Base-by-base conservation (phyloP, 2,329 filamentous ascomycete genomes). In the Corinectria fuckeliana region DNA sequence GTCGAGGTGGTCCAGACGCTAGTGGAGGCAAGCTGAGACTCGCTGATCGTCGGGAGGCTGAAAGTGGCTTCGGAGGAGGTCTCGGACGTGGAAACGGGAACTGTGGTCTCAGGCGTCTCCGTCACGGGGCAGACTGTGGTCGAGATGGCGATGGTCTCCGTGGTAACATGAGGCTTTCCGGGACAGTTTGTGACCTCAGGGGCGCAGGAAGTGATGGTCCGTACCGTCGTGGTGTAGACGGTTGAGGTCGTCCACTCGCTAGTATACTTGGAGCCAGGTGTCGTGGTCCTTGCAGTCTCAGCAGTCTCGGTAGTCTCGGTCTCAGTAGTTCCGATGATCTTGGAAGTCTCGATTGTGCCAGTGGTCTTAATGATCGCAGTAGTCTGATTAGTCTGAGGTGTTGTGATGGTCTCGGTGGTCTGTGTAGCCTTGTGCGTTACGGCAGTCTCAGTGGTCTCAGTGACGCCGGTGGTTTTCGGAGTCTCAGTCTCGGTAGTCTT, bases 41-140 rank as follows among this genome's bases (percentile, higher is more conserved):
- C 7, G 36, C 3, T 18, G 16, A 18, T 20, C 7, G 36, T 20
- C 7, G 36, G 20, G 36, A 10, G 41, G 26, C 41, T 18, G 14
- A 16, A 20, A 14, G 41, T 26, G 8, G 21, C 1, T 7, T 13
- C 20, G 3, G 38, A 21, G 16, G 2, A 14, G 3, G 39, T 42
- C 39, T 42, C 20, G 20, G 39, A 7, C 0, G 42, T 45, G 5
- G n/a, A 6, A 2, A 42, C 42, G 14, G 42, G 25, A n/a, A 14
- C 25, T 4, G 25, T 45, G 5, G 42, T 45, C 25, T 28, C 9
- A 13, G 42, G n/a, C 6, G 42, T 45, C 25, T 45, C 64, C 4
- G 66, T 69, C 8, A 68, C 66, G 6, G 67, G 67, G 53, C 67
- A 69, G 26, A 69, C 18, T 0, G 67, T 69, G 21, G 67, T 69